Conservation (phyloP, 73 alveolate species). For the Paramecium bursaria region DNA sequence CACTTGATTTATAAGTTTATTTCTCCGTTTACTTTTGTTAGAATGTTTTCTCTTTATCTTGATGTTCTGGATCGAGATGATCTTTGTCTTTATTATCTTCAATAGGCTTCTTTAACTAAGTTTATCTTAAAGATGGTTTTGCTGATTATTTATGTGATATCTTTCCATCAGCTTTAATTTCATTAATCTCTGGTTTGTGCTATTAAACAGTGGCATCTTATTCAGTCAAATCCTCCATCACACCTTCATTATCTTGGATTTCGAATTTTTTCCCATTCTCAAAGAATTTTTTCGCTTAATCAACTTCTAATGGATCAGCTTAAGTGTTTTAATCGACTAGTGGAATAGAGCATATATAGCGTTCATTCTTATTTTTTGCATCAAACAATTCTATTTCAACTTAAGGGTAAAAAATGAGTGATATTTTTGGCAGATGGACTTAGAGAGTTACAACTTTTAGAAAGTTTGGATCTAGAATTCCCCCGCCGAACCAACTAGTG, state of each 20-base stretch:
- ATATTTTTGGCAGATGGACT: constrained; percentile 1
- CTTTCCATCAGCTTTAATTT: not conserved
- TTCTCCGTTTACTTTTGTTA: too few relatives aligned
- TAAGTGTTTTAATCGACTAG: constrained; percentile 50
- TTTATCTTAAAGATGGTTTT: not conserved
- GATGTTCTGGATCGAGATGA: not conserved
- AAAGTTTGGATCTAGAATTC: constrained; percentile 46
- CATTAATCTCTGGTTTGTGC: not conserved
- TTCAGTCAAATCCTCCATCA: constrained; percentile 59
- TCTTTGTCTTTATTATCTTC: not conserved
- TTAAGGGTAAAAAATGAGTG: constrained; percentile 50
- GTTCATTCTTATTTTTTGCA: constrained; percentile 24
- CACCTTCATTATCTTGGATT: constrained; percentile 65
- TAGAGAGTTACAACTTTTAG: constrained; percentile 1
- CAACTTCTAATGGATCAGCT: constrained; percentile 2
- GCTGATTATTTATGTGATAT: not conserved
- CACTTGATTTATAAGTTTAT: too few relatives aligned
- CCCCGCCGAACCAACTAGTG: constrained; percentile 62
- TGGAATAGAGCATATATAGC: constrained; percentile 42
- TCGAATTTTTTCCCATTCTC: constrained; percentile 54
- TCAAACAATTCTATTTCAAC: constrained; percentile 58
- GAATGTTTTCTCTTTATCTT: constrained; percentile 14
- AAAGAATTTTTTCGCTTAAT: constrained; percentile 47
- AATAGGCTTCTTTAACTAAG: not conserved
- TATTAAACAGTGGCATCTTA: constrained; percentile 30